These are phyloP conservation scores for Suillus alpinus DNA, from an alignment of 768 basidiomycete species.

Conservation along the genomic window DNA sequence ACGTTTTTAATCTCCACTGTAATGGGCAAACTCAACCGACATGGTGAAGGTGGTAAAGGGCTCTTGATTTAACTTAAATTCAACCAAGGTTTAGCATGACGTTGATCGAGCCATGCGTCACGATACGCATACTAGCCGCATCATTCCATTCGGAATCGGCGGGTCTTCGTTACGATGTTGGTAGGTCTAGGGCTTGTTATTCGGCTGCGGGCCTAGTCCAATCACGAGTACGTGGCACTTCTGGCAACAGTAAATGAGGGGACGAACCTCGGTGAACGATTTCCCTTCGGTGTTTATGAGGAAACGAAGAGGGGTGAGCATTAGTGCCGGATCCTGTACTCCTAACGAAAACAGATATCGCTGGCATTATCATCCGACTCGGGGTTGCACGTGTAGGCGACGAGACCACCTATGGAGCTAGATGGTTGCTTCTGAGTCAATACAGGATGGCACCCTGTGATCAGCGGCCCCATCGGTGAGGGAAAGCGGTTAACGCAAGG, in stretches of 20 bases:
- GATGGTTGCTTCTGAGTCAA: background rate
- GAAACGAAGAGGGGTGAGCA: slow-evolving; percentile 1
- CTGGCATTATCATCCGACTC: background rate
- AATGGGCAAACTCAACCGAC: background rate
- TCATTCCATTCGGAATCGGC: background rate
- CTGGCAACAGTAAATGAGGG: background rate
- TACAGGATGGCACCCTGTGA: background rate
- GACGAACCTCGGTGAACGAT: background rate
- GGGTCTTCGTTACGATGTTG: background rate
- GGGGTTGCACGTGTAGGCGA: background rate
- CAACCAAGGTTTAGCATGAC: background rate
- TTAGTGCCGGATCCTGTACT: background rate
- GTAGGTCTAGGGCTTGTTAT: background rate
- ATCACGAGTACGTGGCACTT: slow-evolving; percentile 1
- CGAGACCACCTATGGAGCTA: background rate
- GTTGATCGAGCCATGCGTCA: background rate
- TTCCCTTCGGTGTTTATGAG: slow-evolving; percentile 5
- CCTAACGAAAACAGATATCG: background rate
- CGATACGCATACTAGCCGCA: background rate
- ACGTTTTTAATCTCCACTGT: slow-evolving; percentile 1
- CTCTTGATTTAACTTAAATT: background rate
- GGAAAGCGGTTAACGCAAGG: background rate
- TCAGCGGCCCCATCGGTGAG: background rate
- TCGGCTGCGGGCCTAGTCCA: background rate
- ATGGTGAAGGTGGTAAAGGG: background rate